Evolutionary conservation across 106 monocot species (phyloP), one percentile per base, ranked within the genome.

Genomic region (Dioscorea dumetorum): DNA sequence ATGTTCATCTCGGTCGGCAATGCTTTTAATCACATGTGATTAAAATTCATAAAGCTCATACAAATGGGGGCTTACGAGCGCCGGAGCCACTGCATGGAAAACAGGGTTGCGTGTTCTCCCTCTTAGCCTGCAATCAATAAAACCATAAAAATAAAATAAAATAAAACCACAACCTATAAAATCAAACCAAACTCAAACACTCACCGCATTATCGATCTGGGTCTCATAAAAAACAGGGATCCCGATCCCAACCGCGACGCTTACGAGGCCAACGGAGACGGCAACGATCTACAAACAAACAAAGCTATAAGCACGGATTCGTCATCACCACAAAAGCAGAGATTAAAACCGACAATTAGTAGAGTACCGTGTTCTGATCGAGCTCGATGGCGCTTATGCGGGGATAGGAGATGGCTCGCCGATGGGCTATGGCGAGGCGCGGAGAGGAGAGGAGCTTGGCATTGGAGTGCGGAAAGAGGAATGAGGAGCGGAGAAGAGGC

Each of bases 31-130:
- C 28, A 28, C 28, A 28, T 1, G 28, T 28, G 3, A 28, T 28
- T 28, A 28, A 28, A 28, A 28, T 28, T 28, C 28, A 28, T 28
- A 32, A 62, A 31, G 17, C 5, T 62, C 0, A 62, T n/a, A 11
- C 17, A 67, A 50, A 49, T 9, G 8, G 23, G 62, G 21, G 57
- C 91, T 88, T 84, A 91, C 95, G 91, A 49, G 91, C 77, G n/a
- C 91, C 95, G 4, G 91, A 69, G 18, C 94, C 94, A 77, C 22
- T 91, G 61, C 95, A 95, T 5, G 95, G 91, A 76, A 95, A 95
- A 76, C 95, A 95, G 64, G 91, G 78, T 70, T 88, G 91, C 7
- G 83, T 91, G 62, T 91, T 95, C 4, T 91, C 95, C 67, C 91
- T 66, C 78, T 88, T 95, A 41, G 95, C 83, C 95, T 95, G 77